Evolutionary conservation across 2,329 filamentous ascomycete species (phyloP), one percentile per base, ranked within the genome.

Genomic region (Fusarium sp.): DNA sequence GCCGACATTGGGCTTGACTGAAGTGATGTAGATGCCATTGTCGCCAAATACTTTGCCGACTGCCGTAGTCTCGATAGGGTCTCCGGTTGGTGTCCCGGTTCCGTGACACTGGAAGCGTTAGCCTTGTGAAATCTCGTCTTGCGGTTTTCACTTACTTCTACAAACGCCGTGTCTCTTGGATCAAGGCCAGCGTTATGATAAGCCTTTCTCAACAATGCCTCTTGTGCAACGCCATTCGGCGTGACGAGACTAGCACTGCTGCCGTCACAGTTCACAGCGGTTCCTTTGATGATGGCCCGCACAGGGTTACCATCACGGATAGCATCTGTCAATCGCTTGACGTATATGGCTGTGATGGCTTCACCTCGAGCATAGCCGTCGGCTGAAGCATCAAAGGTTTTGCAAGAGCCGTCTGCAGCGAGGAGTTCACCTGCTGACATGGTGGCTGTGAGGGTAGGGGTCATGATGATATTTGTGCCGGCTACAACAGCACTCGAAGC

Each of bases 1-100:
- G 1, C 77, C 75, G 13, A 86, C 79, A 41, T 85, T 73, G 0
- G 83, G 81, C 47, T 86, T 86, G 6, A 85, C 48, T n/a, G 60
- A 37, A 3, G 52, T 40, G 46, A 64, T 30, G 2, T 18, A 41
- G 30, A 47, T 10, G 0, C 15, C 1, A 41, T 56, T 28, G 2
- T 39, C 28, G 0, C 52, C 62, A 43, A 65, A 65, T 2, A 65
- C 62, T 1, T 39, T 52, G 1, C 60, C 60, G 4, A 65, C 60
- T 0, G 69, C 69, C 1, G 56, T 53, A 0, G 60, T 10, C 16
- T 73, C 68, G 10, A 73, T 62, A 6, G 70, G 66, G 3, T 72
- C 68, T 7, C 73, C 73, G 0, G 62, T 65, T 0, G 64, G 39
- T 3, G 74, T 76, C 15, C 74, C 73, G 4, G 74, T 76, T 1